Conservation (phyloP, 495 filamentous ascomycete genomes). For the Penicillium daleae region DNA sequence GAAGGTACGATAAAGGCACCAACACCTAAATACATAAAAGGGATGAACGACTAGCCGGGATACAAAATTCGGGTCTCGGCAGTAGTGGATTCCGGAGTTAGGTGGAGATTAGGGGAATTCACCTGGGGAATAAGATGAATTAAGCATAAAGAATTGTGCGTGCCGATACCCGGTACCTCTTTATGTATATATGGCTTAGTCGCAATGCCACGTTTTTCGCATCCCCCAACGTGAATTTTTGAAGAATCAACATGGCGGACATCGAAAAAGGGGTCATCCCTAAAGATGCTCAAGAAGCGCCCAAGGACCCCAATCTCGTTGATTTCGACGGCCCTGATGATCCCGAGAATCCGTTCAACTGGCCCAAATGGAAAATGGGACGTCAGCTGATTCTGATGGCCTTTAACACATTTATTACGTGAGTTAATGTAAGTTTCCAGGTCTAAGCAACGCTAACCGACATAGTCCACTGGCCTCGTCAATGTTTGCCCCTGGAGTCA, state of each 20-base stretch:
- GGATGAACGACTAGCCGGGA: no score
- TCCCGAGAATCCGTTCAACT: slow-evolving; percentile 58
- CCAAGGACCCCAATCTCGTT: slow-evolving; percentile 11
- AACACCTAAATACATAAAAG: no score
- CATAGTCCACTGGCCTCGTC: slow-evolving; percentile 12
- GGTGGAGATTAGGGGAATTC: no score
- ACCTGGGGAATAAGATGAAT: no score
- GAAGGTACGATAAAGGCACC: no score
- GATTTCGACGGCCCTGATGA: slow-evolving; percentile 56
- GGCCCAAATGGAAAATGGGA: slow-evolving; percentile 44
- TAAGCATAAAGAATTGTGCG: no score
- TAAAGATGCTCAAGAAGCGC: not conserved
- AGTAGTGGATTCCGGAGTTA: no score
- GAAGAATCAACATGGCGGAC: not conserved
- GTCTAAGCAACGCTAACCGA: not conserved
- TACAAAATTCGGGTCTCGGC: no score
- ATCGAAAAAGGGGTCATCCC: not conserved
- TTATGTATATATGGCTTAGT: no score
- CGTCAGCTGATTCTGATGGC: not conserved
- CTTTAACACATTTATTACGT: slow-evolving; percentile 11
- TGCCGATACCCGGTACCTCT: no score
- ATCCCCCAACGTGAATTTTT: no score
- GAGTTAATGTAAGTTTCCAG: not conserved
- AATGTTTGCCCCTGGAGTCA: slow-evolving; percentile 8
- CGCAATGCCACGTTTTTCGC: no score